Percentiles rank a stretch among this genome's conserved stretches.
Conservation (phyloP, 1,139 yeast species). For the Hyphopichia buzzinii region DNA sequence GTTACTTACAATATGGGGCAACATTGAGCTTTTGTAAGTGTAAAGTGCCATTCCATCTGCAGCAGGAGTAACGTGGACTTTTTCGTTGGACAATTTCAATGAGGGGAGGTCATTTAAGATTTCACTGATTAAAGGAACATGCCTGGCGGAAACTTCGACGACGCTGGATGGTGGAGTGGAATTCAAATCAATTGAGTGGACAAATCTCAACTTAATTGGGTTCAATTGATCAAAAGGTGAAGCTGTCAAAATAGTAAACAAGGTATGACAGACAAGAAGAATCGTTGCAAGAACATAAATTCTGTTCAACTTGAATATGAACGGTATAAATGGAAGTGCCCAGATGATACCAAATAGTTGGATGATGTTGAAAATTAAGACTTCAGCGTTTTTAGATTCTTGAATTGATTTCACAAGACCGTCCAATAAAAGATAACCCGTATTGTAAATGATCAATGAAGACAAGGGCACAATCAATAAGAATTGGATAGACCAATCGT, state of each 20-base stretch:
- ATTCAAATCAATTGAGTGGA: conserved; percentile 54
- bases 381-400: conserved; percentile 52
- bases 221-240: conserved; percentile 56
- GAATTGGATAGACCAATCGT: conserved; percentile 82
- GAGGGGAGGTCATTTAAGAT: conserved; percentile 64
- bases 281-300: conserved; percentile 42
- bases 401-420: conserved; percentile 70
- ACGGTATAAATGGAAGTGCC: conserved; percentile 64
- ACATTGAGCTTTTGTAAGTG: conserved; percentile 44
- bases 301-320: conserved; percentile 65
- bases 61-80: conserved; percentile 31
- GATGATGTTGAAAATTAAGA: conserved; percentile 46
- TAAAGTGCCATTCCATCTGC: conserved; percentile 54
- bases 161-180: conserved; percentile 24
- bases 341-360: conserved; percentile 34
- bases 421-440: conserved; percentile 54
- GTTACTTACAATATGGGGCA: conserved; percentile 53
- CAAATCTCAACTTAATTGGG: conserved; percentile 70
- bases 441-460: conserved; percentile 48
- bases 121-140: conserved; percentile 34
- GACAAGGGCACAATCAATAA: conserved; percentile 66
- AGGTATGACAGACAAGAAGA: conserved; percentile 32
- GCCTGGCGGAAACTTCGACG: conserved; percentile 53
- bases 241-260: conserved; percentile 32
- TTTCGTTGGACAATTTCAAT: conserved; percentile 34